Percentiles rank a stretch among this genome's conserved stretches.
Evolutionary conservation across 2,329 filamentous ascomycete genomes (phyloP).

Genomic region (Pyrenochaeta sp.): DNA sequence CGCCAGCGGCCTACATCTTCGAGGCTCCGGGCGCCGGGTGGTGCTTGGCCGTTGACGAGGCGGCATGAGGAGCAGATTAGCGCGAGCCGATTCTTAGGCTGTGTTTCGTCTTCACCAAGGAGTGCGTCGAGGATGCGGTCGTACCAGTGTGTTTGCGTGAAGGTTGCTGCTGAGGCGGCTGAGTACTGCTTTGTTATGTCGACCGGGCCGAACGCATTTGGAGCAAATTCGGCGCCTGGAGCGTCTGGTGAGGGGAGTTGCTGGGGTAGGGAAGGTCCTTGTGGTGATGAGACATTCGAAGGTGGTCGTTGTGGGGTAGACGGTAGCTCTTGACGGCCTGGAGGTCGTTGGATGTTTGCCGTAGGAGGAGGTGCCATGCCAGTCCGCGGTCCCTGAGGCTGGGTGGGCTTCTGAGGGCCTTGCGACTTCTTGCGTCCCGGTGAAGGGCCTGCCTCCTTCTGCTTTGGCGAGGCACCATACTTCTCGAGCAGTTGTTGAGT

Average conservation of each 20-base stretch:
- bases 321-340: conserved; percentile 30
- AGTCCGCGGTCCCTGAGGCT: conserved; percentile 55
- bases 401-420: conserved; percentile 39
- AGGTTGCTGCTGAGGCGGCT: conserved; percentile 47
- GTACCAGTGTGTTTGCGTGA: conserved; percentile 78
- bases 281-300: conserved; percentile 24
- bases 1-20: conserved; percentile 87
- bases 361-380: conserved; percentile 68
- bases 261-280: conserved; percentile 31
- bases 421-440: conserved; percentile 39
- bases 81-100: conserved; percentile 87
- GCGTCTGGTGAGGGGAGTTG: conserved; percentile 25
- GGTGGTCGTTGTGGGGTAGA: conserved; percentile 38
- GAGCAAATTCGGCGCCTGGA: conserved; percentile 72
- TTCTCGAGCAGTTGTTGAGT: conserved; percentile 93
- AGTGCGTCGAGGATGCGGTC: conserved; percentile 92
- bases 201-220: conserved; percentile 67
- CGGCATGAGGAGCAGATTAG: conserved; percentile 84
- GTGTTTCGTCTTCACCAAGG: conserved; percentile 92
- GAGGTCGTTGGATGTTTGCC: conserved; percentile 66
- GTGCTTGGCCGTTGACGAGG: conserved; percentile 94
- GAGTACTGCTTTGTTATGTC: conserved; percentile 43
- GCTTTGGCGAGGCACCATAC: conserved; percentile 72
- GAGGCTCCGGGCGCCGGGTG: conserved; percentile 79
- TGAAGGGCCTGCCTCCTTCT: conserved; percentile 51